These are phyloP conservation scores for Epichloe gansuensis DNA, from an alignment of 2,329 filamentous ascomycete species.

Conservation along the genomic window DNA sequence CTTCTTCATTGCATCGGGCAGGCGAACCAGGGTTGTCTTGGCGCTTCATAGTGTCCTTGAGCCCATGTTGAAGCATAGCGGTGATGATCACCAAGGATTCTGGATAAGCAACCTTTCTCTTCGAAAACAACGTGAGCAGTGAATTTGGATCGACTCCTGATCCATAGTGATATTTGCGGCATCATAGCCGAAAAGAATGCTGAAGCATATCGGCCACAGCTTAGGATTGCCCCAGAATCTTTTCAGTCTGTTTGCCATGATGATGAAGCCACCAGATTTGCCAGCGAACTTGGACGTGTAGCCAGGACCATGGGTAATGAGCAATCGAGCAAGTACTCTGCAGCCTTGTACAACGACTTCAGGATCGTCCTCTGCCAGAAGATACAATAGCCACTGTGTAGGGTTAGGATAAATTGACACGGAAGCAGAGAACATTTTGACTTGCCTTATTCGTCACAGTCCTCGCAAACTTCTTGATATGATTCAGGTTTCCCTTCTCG, in stretches of 20 bases:
- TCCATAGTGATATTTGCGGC: conserved; percentile 63
- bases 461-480: conserved; percentile 78
- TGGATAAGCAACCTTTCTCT: conserved; percentile 56
- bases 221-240: conserved; percentile 80
- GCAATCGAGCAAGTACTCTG: conserved; percentile 71
- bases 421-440: neutral
- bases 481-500: conserved; percentile 51
- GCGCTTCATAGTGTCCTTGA: conserved; percentile 56
- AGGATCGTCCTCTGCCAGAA: conserved; percentile 76
- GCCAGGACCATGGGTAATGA: conserved; percentile 67
- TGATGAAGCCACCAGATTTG: conserved; percentile 77
- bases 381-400: conserved; percentile 72
- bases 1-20: conserved; percentile 6
- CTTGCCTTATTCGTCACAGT: conserved; percentile 88
- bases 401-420: conserved; percentile 8
- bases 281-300: conserved; percentile 76
- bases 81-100: conserved; percentile 72
- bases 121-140: conserved; percentile 62
- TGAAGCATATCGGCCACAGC: conserved; percentile 80
- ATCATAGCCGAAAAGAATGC: conserved; percentile 77
- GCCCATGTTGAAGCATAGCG: conserved; percentile 75
- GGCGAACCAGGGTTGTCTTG: conserved; percentile 49
- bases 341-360: conserved; percentile 70
- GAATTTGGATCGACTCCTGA: conserved; percentile 60
- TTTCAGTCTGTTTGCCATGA: conserved; percentile 72